These are phyloP conservation scores for Kwoniella bestiolae DNA, from an alignment of 768 basidiomycete genomes.

Conservation along the genomic window DNA sequence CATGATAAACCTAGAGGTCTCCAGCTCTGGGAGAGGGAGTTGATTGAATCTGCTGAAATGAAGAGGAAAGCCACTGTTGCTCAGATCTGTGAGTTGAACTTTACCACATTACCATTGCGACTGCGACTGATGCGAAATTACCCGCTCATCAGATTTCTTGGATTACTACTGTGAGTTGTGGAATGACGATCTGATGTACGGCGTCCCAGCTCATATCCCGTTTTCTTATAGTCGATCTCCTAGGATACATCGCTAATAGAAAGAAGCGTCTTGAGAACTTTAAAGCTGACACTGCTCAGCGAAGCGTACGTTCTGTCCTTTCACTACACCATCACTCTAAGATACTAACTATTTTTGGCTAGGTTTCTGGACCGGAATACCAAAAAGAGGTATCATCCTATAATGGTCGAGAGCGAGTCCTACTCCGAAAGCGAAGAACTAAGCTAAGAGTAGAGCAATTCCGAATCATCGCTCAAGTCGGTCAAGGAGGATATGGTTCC, in stretches of 20 bases:
- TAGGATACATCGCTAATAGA: constrained; percentile 84
- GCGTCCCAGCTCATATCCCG: too few species aligned
- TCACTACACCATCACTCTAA: constrained; percentile 9
- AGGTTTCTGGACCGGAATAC: constrained; percentile 48
- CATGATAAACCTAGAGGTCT: constrained; percentile 43
- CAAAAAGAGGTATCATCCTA: constrained; percentile 87
- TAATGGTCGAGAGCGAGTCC: constrained; percentile 87
- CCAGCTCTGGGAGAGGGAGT: constrained; percentile 80
- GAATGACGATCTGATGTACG: too few species aligned
- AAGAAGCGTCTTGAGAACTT: constrained; percentile 83
- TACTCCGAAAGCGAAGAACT: constrained; percentile 87
- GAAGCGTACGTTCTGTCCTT: constrained; percentile 60
- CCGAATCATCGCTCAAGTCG: constrained; percentile 97
- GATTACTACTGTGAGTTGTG: constrained; percentile 78
- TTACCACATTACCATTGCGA: not conserved
- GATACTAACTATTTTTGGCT: constrained; percentile 6
- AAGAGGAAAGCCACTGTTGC: constrained; percentile 95
- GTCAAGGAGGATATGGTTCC: constrained; percentile 98
- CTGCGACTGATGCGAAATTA: not conserved
- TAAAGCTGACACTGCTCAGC: constrained; percentile 75
- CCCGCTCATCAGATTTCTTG: constrained; percentile 68
- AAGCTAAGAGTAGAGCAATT: constrained; percentile 94
- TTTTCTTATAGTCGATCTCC: constrained; percentile 72
- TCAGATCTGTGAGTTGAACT: constrained; percentile 73
- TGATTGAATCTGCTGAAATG: constrained; percentile 82